These are phyloP conservation scores for Gigaspora rosea DNA, from an alignment of 192 early-diverging fungal species.

Conservation along the genomic window DNA sequence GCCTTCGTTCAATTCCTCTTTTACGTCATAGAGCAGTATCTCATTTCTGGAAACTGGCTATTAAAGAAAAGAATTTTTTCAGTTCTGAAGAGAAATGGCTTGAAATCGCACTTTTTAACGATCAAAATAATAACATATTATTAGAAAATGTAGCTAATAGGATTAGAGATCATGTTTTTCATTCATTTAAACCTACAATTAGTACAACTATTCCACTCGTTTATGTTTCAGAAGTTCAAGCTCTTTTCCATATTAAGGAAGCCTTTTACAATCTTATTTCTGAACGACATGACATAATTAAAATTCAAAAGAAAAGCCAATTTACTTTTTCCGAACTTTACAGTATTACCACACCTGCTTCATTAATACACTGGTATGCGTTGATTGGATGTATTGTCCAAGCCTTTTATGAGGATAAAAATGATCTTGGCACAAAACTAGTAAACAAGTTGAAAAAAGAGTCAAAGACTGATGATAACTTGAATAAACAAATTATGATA, in stretches of 20 bases:
- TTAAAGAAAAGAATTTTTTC: background rate
- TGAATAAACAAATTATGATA: slow-evolving; percentile 21
- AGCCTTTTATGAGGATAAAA: background rate
- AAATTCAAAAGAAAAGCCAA: background rate
- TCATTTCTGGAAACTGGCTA: slow-evolving; percentile 27
- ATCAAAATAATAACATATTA: background rate
- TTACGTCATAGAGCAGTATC: background rate
- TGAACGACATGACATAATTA: background rate
- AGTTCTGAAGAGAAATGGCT: slow-evolving; percentile 24
- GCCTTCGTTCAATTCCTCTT: slow-evolving; percentile 11
- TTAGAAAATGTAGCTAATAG: slow-evolving; percentile 5
- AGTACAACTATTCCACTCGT: slow-evolving; percentile 17
- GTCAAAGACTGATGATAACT: background rate
- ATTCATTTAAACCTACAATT: background rate
- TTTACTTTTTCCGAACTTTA: slow-evolving; percentile 15
- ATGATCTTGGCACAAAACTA: background rate
- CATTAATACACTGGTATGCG: slow-evolving; percentile 30
- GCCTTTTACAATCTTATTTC: slow-evolving; percentile 26
- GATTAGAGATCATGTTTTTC: slow-evolving; percentile 1
- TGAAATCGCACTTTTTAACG: slow-evolving; percentile 1
- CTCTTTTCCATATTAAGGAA: slow-evolving; percentile 18
- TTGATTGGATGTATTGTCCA: slow-evolving; percentile 25
- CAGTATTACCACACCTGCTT: background rate
- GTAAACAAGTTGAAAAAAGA: slow-evolving; percentile 20
- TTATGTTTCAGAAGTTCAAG: slow-evolving; percentile 14